Evolutionary conservation across 2,329 filamentous ascomycete genomes (phyloP).

Genomic region (Aureobasidium melanogenum): DNA sequence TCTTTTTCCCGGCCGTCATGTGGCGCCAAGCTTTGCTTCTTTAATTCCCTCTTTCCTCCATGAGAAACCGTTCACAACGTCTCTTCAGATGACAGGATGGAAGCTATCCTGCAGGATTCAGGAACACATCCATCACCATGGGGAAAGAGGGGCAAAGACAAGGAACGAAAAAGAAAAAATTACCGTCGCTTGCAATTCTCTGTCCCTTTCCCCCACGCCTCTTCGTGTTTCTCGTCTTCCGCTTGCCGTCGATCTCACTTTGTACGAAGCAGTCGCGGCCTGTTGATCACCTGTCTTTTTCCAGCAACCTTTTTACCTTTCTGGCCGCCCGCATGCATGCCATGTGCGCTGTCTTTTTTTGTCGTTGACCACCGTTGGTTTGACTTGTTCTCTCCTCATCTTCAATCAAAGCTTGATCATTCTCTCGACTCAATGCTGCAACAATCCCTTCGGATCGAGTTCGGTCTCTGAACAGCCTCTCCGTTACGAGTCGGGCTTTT

Average conservation of each 20-base stretch:
- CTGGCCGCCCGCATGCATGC: background rate
- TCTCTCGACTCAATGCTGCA: background rate
- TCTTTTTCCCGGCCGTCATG: background rate
- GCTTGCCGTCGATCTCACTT: background rate
- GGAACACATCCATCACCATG: background rate
- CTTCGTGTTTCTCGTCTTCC: background rate
- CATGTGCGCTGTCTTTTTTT: background rate
- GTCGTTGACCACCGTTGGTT: background rate
- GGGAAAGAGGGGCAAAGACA: background rate
- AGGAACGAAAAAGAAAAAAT: background rate
- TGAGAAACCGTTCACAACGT: background rate
- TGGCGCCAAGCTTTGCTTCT: background rate
- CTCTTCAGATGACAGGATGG: background rate
- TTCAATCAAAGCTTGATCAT: background rate
- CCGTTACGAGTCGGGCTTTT: background rate
- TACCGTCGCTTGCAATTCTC: background rate
- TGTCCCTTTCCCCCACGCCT: background rate
- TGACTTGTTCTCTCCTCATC: background rate
- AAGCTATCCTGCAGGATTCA: background rate
- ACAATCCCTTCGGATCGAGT: background rate
- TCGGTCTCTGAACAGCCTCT: constrained; percentile 1
- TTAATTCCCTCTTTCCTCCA: constrained; percentile 5
- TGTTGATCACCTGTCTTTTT: background rate
- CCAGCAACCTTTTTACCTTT: background rate
- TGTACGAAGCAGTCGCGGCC: constrained; percentile 1